Evolutionary conservation across 2,329 filamentous ascomycete genomes (phyloP), one percentile per base, ranked within the genome.

Genomic region (Cyclaneusma minus): DNA sequence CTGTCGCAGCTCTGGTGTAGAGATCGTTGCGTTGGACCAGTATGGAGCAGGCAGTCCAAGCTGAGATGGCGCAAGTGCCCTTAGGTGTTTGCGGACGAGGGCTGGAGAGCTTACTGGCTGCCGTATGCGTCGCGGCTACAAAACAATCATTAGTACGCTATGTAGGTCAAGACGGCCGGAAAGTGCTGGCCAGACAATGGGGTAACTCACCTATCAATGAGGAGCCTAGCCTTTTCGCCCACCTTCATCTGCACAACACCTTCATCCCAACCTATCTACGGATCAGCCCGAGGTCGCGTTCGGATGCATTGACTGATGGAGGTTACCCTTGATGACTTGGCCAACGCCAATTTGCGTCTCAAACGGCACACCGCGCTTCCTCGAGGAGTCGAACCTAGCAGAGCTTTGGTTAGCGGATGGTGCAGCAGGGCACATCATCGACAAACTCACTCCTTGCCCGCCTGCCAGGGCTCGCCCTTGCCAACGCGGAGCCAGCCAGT

Each of bases 171-270:
- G 17, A 20, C 8, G 20, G 4, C 4, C 6, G 9, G 13, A 5
- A 19, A 24, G 20, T 13, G n/a, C 66, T 52, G 64, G 84, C 77
- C 67, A 63, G 36, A 74, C 67, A 48, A 95, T 94, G 40, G 74
- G 77, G 37, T n/a, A n/a, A n/a, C 66, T 52, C 64, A 84, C 77
- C 67, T 63, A 36, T 74, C 67, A 48, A 95, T 94, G 40, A 74
- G 77, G 37, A 98, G 64, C 27, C 70, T 80, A 28, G 83, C 75
- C 61, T 81, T 87, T 67, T 95, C 87, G 50, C 87, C 85, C 32
- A 92, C 61, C 49, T 76, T 75, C 87, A 98, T 94, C 48, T 70
- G 61, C 25, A 61, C 57, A 28, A 95, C 84, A 39, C 78, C 85
- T 56, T 93, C 74, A 46, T 83, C 84, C 83, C 70, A 91, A 41